phyloP scores from a whole-genome alignment of 768 basidiomycete species.

The Epithele typhae region DNA sequence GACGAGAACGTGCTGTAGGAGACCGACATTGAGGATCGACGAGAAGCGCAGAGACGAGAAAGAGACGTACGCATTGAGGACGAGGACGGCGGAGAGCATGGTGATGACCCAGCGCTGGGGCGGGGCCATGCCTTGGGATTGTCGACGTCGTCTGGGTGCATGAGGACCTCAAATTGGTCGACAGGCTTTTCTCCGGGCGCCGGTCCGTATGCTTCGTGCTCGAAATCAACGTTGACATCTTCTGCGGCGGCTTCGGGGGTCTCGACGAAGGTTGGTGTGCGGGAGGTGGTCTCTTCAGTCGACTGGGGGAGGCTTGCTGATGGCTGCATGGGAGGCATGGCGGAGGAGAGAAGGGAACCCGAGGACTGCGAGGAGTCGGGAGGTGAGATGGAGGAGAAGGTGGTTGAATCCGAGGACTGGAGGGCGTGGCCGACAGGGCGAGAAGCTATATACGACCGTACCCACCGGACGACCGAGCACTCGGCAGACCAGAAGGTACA shows the following conservation, averaged over 20 bases:
- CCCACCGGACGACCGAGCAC: no score
- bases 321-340: no score
- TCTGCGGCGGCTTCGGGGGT: constrained; percentile 2
- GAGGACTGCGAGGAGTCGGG: no score
- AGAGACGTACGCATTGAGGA: constrained; percentile 32
- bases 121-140: constrained; percentile 22
- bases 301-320: background rate
- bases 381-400: no score
- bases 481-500: no score
- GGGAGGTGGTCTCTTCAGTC: constrained; percentile 6
- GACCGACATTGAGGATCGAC: constrained; percentile 32
- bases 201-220: constrained; percentile 23
- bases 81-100: constrained; percentile 19
- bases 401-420: no score
- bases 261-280: constrained; percentile 15
- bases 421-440: no score
- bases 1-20: constrained; percentile 55
- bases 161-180: constrained; percentile 22
- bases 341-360: no score
- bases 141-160: constrained; percentile 19
- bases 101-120: constrained; percentile 24
- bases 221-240: constrained; percentile 15
- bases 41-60: constrained; percentile 20
- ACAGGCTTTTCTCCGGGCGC: constrained; percentile 20
- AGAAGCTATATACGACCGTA: no score